Base-by-base conservation (phyloP, 768 basidiomycete species). In the Mycena rosella region DNA sequence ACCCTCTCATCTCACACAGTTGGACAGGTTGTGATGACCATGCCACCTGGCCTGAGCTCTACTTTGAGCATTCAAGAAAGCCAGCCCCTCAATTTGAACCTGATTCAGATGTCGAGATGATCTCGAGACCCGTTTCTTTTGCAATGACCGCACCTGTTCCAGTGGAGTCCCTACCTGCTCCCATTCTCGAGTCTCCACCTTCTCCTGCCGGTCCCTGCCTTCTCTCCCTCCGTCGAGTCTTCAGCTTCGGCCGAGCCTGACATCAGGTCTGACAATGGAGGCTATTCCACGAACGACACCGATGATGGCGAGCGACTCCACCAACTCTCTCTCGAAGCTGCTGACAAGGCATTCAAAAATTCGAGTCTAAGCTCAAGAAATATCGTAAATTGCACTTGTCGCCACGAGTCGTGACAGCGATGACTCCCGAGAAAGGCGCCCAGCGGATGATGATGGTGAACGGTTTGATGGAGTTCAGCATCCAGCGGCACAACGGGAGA, bases 91-190 rank as follows among this genome's bases (percentile, higher is more conserved):
- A 24, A n/a, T n/a, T 52, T 36, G 60, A 60, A 48, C 42, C 60
- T 26, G 49, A 60, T 38, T 60, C 60, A n/a, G 60, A 60, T 17
- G 30, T 60, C 38, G 60, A 60, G 20, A 60, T 60, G 60, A 60
- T 51, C 38, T 60, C 38, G 10, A 48, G 48, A 24, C 58, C 38
- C 18, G 22, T n/a, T n/a, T n/a, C n/a, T n/a, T n/a, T n/a, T n/a
- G n/a, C n/a, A n/a, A 48, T 60, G 57, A 58, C n/a, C 57, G 32
- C 13, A 24, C 47, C 34, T 34, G 18, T 24, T 47, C 27, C 34
- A 52, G 27, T 38, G 26, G 26, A 7, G 9, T 40, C 36, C 40
- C 34, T n/a, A n/a, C n/a, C 58, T 48, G 58, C 14, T 60, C 38
- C 38, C 14, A 18, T 40, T 40, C 14, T 15, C 5, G 17, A 18